Base-by-base conservation (phyloP, 2,329 filamentous ascomycete species). In the Tolypocladium endophyticum region DNA sequence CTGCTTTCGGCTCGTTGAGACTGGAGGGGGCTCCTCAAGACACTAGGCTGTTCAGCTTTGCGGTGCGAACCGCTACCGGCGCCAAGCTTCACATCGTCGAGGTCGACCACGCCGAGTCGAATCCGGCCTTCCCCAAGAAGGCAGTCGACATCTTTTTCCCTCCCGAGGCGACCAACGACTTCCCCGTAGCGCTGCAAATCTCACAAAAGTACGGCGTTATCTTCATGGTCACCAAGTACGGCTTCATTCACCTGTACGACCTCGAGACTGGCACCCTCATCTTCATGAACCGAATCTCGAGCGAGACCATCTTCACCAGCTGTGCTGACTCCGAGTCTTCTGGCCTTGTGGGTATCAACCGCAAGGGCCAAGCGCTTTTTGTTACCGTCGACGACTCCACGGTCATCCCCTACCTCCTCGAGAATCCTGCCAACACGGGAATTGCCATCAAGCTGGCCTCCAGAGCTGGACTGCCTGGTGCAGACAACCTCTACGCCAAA, bases 261-360 rank as follows among this genome's bases (percentile, higher is more conserved):
- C 85, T 99, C 60, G 95, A 99, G 79, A 94, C 90, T 9, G 95
- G 90, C 61, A 89, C 89, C 16, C 95, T 91, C 73, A 94, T 99
- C 72, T 99, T 97, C 84, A 95, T 99, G 92, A 99, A 99, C 82
- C 89, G 95, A 68, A 99, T 99, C 70, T 99, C 94, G 39, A 96
- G 92, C 79, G 94, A 99, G 73, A 99, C 94, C 33, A 97, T 99
- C 73, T 99, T 99, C 79, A 95, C 93, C 33, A 97, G 92, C 25
- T 88, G 90, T 55, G 79, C 87, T 41, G 94, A 99, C 72, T 83
- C 84, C 59, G 87, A 92, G 28, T 95, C 91, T 23, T 85, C 88
- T 54, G 95, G 95, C 68, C 88, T 99, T 63, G 84, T 99, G 58
- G 92, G 91, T 67, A 93, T 99, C 72, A 99, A 99, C 79, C 88